Percentiles rank a stretch among this genome's conserved stretches.
Conservation (phyloP, 495 filamentous ascomycete species). For the Tetracladium setigerum region DNA sequence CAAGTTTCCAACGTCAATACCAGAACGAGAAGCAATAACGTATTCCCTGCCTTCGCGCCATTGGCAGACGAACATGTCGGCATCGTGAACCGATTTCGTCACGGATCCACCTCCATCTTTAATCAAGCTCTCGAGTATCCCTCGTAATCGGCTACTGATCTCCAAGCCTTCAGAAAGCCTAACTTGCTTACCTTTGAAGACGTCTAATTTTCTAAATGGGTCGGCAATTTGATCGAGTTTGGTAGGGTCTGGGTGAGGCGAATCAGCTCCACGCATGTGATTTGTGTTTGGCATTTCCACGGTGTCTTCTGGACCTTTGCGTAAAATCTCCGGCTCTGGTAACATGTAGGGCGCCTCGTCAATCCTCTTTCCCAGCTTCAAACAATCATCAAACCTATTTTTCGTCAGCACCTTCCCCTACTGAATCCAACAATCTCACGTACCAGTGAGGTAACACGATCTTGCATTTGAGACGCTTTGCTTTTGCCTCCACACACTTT, state of each 20-base stretch:
- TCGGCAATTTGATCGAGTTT: constrained; percentile 15
- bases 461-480: constrained; percentile 61
- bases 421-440: constrained; percentile 12
- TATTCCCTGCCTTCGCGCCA: constrained; percentile 80
- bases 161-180: constrained; percentile 65
- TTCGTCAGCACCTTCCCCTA: constrained; percentile 19
- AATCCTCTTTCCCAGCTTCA: constrained; percentile 82
- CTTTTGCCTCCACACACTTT: constrained; percentile 57
- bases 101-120: constrained; percentile 59
- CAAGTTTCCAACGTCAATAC: constrained; percentile 83
- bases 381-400: constrained; percentile 87
- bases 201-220: constrained; percentile 36
- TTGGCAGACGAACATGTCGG: constrained; percentile 78
- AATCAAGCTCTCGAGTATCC: constrained; percentile 64
- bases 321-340: constrained; percentile 76
- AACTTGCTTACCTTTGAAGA: constrained; percentile 59
- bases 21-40: constrained; percentile 58
- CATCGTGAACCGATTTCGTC: constrained; percentile 55
- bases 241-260: constrained; percentile 48
- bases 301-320: constrained; percentile 41
- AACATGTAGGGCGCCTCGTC: constrained; percentile 81
- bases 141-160: constrained; percentile 54
- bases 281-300: constrained; percentile 47
- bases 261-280: constrained; percentile 66
- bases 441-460: constrained; percentile 96